A percentile compares a stretch with the other conserved stretches of the same genome.
Evolutionary conservation across 306 rosid genomes (phyloP).

Genomic region (Castanea crenata): DNA sequence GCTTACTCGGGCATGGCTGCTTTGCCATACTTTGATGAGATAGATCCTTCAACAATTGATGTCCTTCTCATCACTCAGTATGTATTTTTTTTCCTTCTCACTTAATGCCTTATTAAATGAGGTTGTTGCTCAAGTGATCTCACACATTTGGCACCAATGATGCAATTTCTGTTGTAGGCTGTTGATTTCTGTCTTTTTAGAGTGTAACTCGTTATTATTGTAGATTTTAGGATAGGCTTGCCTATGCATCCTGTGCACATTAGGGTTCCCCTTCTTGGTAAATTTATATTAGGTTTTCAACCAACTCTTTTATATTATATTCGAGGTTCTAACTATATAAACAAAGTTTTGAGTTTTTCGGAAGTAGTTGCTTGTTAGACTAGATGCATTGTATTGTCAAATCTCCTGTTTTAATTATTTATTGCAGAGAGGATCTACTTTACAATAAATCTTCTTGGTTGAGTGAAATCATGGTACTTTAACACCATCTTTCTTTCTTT

Average conservation of each 20-base stretch:
- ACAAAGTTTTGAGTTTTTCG: not conserved
- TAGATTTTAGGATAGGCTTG: too few species aligned
- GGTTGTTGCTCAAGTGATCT: too few species aligned
- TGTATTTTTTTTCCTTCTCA: not conserved
- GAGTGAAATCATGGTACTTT: not conserved
- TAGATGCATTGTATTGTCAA: not conserved
- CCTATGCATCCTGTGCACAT: too few species aligned
- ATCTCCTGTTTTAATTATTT: not conserved
- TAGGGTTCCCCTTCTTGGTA: too few species aligned
- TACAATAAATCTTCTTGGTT: not conserved
- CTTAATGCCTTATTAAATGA: too few species aligned
- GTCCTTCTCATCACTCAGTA: conserved; percentile 92
- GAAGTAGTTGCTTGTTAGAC: not conserved
- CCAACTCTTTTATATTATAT: not conserved
- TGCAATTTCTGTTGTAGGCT: too few species aligned
- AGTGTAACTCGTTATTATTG: too few species aligned
- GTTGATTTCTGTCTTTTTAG: too few species aligned
- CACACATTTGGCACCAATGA: too few species aligned
- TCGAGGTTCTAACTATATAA: not conserved
- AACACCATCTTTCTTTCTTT: not conserved
- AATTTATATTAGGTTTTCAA: too few species aligned
- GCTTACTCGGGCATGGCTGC: conserved; percentile 97
- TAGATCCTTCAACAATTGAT: conserved; percentile 85
- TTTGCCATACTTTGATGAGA: conserved; percentile 91
- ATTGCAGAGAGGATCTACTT: not conserved